A percentile compares a stretch with the other conserved stretches of the same genome.
These are phyloP conservation scores for Phytophthora pini DNA, from an alignment of 352 stramenopile genomes.

Conservation along the genomic window DNA sequence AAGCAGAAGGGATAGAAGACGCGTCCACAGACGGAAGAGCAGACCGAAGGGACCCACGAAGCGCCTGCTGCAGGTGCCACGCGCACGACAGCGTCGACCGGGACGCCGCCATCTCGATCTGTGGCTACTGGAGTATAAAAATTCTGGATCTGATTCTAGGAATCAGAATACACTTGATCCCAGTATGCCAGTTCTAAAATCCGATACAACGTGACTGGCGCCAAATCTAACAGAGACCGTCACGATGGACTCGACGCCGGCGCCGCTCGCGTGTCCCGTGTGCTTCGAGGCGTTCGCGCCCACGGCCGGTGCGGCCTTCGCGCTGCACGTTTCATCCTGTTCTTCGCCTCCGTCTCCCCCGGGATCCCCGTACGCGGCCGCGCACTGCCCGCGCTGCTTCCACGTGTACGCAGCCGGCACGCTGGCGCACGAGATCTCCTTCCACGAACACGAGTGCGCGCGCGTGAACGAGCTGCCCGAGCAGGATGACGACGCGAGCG, in stretches of 20 bases:
- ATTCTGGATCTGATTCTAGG: too few species aligned
- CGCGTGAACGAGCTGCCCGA: conserved; percentile 52
- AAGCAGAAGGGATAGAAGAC: conserved; percentile 13
- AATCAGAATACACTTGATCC: too few species aligned
- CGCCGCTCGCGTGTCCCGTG: conserved; percentile 52
- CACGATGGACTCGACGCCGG: conserved; percentile 23
- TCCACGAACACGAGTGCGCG: conserved; percentile 83
- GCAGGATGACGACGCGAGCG: background rate
- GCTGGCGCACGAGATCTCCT: conserved; percentile 63
- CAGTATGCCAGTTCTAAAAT: too few species aligned
- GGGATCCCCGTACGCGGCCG: conserved; percentile 15
- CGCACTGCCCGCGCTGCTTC: conserved; percentile 64
- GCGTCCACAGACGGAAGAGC: conserved; percentile 42
- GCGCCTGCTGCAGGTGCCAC: conserved; percentile 51
- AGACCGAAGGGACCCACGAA: conserved; percentile 47
- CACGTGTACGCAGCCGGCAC: conserved; percentile 63
- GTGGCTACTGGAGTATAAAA: too few species aligned
- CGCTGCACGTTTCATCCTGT: conserved; percentile 65
- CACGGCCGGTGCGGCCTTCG: conserved; percentile 39
- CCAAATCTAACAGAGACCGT: background rate
- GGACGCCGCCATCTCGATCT: conserved; percentile 9
- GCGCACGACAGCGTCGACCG: conserved; percentile 55
- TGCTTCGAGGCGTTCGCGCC: conserved; percentile 47
- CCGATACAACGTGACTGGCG: too few species aligned
- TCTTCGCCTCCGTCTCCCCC: conserved; percentile 12